phyloP scores from a whole-genome alignment of 139 green algal genomes.

The Volvox africanus region DNA sequence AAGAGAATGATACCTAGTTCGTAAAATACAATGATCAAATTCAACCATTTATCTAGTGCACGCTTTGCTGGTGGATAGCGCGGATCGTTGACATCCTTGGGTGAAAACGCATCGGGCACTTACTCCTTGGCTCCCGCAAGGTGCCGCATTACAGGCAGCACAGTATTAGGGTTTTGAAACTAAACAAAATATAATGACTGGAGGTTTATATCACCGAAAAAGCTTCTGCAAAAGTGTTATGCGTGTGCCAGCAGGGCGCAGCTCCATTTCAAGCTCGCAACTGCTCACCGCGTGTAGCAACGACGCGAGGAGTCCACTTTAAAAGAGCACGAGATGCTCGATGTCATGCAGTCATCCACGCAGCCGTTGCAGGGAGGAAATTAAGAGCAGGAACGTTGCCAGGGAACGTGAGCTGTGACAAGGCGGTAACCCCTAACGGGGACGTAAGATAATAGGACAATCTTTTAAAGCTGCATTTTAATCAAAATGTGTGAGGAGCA shows the following conservation, averaged over 20 bases:
- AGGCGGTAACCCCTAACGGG: neutral
- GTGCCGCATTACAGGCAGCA: neutral
- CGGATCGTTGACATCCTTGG: neutral
- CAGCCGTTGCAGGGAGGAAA: neutral
- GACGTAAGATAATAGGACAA: neutral
- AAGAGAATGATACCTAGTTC: neutral
- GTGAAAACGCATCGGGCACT: slow-evolving; percentile 12
- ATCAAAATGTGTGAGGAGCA: neutral
- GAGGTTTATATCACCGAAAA: neutral
- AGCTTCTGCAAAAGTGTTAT: neutral
- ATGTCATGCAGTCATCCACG: slow-evolving; percentile 38
- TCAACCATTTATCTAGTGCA: neutral
- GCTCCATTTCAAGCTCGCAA: neutral
- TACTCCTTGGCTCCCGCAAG: neutral
- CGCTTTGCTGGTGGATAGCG: too few relatives aligned
- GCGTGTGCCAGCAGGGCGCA: slow-evolving; percentile 1
- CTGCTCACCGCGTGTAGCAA: slow-evolving; percentile 10
- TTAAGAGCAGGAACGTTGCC: neutral
- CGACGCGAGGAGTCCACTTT: slow-evolving; percentile 26
- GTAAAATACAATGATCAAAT: neutral
- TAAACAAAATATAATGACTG: too few relatives aligned
- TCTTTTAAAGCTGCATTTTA: neutral
- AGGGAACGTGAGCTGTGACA: neutral
- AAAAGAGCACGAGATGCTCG: neutral
- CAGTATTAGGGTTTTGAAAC: neutral